Conservation (phyloP, 108 stramenopile genomes). For the Cyclotella cryptica region DNA sequence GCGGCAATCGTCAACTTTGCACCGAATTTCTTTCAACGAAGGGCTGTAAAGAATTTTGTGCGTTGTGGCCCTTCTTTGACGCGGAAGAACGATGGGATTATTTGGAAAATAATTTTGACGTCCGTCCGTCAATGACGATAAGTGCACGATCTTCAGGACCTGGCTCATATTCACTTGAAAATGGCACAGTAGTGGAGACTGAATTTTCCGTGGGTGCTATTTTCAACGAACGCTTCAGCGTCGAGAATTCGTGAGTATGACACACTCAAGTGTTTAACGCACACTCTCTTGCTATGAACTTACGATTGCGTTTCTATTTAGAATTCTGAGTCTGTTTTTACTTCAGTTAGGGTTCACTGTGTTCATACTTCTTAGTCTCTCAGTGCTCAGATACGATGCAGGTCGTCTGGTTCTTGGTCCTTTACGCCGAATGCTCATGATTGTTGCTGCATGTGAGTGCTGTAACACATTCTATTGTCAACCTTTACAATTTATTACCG, state of each 20-base stretch:
- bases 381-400: slow-evolving; percentile 73
- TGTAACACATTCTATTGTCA: background rate
- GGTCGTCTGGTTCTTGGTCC: slow-evolving; percentile 79
- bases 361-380: slow-evolving; percentile 57
- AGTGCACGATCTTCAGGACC: background rate
- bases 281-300: background rate
- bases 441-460: slow-evolving; percentile 79
- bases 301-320: background rate
- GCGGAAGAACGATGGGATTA: background rate
- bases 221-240: slow-evolving; percentile 47
- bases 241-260: slow-evolving; percentile 45
- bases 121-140: slow-evolving; percentile 27
- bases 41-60: slow-evolving; percentile 21
- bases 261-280: background rate
- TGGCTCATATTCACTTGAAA: slow-evolving; percentile 25
- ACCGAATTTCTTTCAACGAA: background rate
- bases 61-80: background rate
- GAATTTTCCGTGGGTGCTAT: slow-evolving; percentile 45
- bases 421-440: slow-evolving; percentile 82
- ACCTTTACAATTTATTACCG: background rate
- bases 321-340: slow-evolving; percentile 49
- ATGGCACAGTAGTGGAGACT: slow-evolving; percentile 24
- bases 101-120: slow-evolving; percentile 6
- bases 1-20: background rate
- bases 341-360: slow-evolving; percentile 62